Conservation (phyloP, 805 yeast species). For the Aciculoconidium aculeatum region DNA sequence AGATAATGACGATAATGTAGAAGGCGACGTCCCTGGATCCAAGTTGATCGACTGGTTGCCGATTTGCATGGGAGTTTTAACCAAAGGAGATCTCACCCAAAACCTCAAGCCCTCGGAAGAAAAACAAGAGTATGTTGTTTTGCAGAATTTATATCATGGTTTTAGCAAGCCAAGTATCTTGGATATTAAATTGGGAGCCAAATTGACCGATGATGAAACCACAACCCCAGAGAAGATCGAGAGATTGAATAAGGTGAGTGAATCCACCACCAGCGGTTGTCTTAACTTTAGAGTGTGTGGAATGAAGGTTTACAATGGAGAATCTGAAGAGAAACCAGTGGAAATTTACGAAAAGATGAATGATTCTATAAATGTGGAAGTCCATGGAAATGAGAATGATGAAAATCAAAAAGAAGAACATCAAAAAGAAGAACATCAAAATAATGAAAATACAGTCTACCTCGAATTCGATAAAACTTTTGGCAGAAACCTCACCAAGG, state of each 20-base stretch:
- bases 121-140: constrained; percentile 45
- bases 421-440: constrained; percentile 2
- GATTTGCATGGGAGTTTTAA: constrained; percentile 52
- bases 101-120: constrained; percentile 2
- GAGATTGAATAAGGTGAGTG: constrained; percentile 60
- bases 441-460: constrained; percentile 25
- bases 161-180: constrained; percentile 62
- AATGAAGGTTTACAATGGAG: constrained; percentile 49
- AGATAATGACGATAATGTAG: constrained; percentile 16
- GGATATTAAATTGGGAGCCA: constrained; percentile 78
- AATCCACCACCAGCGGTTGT: constrained; percentile 73
- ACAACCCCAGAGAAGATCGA: constrained; percentile 48
- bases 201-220: constrained; percentile 60
- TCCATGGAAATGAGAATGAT: constrained; percentile 1
- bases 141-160: constrained; percentile 64
- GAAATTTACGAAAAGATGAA: constrained; percentile 7
- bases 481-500: constrained; percentile 55
- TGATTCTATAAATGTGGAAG: constrained; percentile 1
- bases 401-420: too few relatives aligned
- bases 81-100: constrained; percentile 29
- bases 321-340: constrained; percentile 4
- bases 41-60: constrained; percentile 56
- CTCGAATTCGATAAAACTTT: constrained; percentile 55
- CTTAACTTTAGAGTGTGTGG: constrained; percentile 82
- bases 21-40: constrained; percentile 24